Base-by-base conservation (phyloP, 2,329 filamentous ascomycete species). In the Dryadomyces quercus-mongolicae region DNA sequence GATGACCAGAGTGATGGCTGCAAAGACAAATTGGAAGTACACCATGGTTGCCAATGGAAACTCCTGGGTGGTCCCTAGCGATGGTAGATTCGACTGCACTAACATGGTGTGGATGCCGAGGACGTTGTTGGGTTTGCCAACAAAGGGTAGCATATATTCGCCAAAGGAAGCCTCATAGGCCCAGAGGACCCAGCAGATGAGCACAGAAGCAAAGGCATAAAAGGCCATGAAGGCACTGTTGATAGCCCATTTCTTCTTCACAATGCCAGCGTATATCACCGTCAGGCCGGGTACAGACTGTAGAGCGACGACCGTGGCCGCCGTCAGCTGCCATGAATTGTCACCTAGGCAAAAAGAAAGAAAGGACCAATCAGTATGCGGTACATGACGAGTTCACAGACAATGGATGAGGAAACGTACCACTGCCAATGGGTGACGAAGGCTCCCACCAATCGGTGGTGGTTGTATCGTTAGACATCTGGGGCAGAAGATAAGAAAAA, bases 11-110 rank as follows among this genome's bases (percentile, higher is more conserved):
- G 74, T 76, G 58, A 76, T 76, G 45, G 73, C 73, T 0, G 73
- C 74, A 62, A 77, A 76, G 49, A 75, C 73, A 58, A 76, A 76
- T 58, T 77, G 74, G 64, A 76, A 76, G 62, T 77, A 77, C 0
- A 76, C 65, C 74, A 76, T 76, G 2, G 73, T 76, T 5, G 68
- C 66, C 53, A 72, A 63, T 0, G 72, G 71, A 57, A 72, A 75
- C 57, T 68, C 67, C 52, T 71, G 68, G 7, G 58, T 60, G 20
- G 73, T 7, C 18, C 51, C 65, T 7, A 73, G 69, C 20, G 69
- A 67, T 2, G 73, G 73, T 2, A 76, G 62, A 21, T 57, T 55
- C 1, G 71, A 70, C 60, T 74, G 73, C 15, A 56, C 58, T 36
- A 77, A 67, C 60, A 74, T 65, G 56, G 67, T 65, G 55, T 68